Conservation (phyloP, 345 rosid genomes). For the Bruguiera parviflora region DNA sequence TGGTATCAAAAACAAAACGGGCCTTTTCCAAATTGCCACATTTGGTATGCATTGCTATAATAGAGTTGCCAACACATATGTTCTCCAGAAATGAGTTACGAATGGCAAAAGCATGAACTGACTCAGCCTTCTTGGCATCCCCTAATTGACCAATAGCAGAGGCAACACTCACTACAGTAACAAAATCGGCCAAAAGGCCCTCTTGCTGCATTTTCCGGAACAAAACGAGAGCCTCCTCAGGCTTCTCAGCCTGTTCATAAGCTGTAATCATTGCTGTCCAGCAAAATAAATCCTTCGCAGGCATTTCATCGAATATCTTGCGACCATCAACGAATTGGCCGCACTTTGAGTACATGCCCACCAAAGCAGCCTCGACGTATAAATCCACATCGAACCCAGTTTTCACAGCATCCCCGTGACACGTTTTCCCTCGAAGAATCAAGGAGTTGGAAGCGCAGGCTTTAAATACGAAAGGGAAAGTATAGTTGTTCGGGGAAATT, state of each 20-base stretch:
- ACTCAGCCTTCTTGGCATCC: slow-evolving; percentile 25
- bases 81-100: slow-evolving; percentile 21
- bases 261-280: slow-evolving; percentile 51
- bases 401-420: slow-evolving; percentile 38
- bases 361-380: slow-evolving; percentile 36
- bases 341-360: slow-evolving; percentile 39
- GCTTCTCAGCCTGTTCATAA: slow-evolving; percentile 25
- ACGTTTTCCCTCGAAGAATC: slow-evolving; percentile 34
- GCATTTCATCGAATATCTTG: slow-evolving; percentile 46
- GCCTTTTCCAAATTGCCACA: slow-evolving; percentile 40
- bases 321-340: slow-evolving; percentile 27
- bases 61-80: slow-evolving; percentile 42
- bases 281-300: slow-evolving; percentile 39
- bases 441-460: slow-evolving; percentile 35
- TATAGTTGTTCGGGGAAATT: slow-evolving; percentile 37
- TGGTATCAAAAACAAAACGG: slow-evolving; percentile 41
- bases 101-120: slow-evolving; percentile 34
- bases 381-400: slow-evolving; percentile 33
- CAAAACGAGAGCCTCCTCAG: slow-evolving; percentile 21
- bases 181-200: slow-evolving; percentile 36
- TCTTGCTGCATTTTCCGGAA: slow-evolving; percentile 20
- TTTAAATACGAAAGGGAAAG: slow-evolving; percentile 42
- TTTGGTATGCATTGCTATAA: slow-evolving; percentile 48
- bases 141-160: slow-evolving; percentile 55
- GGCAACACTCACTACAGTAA: slow-evolving; percentile 41